Conservation (phyloP, 805 yeast species). For the Candida ficus region DNA sequence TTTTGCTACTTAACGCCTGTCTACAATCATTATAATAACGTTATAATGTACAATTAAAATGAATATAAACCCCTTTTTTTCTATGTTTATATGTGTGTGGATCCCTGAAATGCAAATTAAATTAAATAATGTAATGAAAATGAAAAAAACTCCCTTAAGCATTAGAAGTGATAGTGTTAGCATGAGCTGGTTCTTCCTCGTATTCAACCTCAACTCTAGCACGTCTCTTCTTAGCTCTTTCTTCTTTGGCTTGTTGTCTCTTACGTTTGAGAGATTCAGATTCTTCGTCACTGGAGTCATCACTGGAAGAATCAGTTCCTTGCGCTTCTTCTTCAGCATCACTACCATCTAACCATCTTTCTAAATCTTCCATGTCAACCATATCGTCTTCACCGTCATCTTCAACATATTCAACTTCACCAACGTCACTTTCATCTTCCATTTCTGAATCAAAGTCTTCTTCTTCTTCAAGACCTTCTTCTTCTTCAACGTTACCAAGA, state of each 20-base stretch:
- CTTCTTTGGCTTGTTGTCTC: constrained; percentile 32
- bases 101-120: constrained; percentile 5
- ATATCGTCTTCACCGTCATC: constrained; percentile 89
- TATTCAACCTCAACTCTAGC: constrained; percentile 79
- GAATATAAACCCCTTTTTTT: not conserved
- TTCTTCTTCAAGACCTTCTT: constrained; percentile 46
- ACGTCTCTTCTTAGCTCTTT: constrained; percentile 45
- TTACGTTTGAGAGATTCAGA: constrained; percentile 32
- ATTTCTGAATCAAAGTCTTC: constrained; percentile 45
- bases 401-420: constrained; percentile 84
- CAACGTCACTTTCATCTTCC: constrained; percentile 51
- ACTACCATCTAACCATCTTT: constrained; percentile 72
- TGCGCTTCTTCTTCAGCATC: constrained; percentile 35
- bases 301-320: constrained; percentile 32
- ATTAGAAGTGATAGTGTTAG: constrained; percentile 15
- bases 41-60: constrained; percentile 5
- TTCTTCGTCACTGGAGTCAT: constrained; percentile 34
- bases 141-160: constrained; percentile 1
- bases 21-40: no score
- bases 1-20: no score
- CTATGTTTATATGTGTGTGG: not conserved
- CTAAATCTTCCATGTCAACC: constrained; percentile 90
- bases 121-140: not conserved
- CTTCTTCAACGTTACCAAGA: constrained; percentile 74
- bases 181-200: constrained; percentile 57